These are phyloP conservation scores for Metschnikowia baotianmanensis DNA, from an alignment of 805 yeast genomes.

Conservation along the genomic window DNA sequence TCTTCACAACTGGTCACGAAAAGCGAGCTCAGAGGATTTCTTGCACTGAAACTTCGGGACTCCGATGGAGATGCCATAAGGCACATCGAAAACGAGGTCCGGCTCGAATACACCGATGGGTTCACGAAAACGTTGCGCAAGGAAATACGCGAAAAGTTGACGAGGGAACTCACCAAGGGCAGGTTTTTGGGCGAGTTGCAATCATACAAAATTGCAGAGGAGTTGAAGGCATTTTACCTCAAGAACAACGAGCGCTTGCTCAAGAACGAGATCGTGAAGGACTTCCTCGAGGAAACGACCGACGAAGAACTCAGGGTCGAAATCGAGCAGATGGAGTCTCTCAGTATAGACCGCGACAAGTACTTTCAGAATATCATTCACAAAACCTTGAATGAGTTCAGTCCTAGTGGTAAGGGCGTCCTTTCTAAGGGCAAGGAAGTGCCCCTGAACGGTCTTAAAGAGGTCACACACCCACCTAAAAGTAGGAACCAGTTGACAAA, in stretches of 20 bases:
- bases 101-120: slow-evolving; percentile 3
- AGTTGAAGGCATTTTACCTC: slow-evolving; percentile 10
- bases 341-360: slow-evolving; percentile 8
- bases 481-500: slow-evolving; percentile 12
- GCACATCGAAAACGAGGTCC: slow-evolving; percentile 6
- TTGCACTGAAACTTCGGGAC: slow-evolving; percentile 2
- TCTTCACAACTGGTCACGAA: neutral
- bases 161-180: neutral
- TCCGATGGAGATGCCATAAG: slow-evolving; percentile 1
- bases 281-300: slow-evolving; percentile 9
- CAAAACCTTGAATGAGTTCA: slow-evolving; percentile 13
- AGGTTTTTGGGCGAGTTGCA: slow-evolving; percentile 1
- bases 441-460: slow-evolving; percentile 6
- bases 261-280: slow-evolving; percentile 9
- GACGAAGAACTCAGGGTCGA: slow-evolving; percentile 8
- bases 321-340: slow-evolving; percentile 1
- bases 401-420: slow-evolving; percentile 15
- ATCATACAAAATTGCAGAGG: slow-evolving; percentile 8
- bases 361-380: slow-evolving; percentile 16
- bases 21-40: slow-evolving; percentile 2
- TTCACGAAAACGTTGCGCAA: neutral
- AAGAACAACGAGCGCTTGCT: slow-evolving; percentile 7
- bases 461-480: slow-evolving; percentile 1
- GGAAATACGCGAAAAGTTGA: slow-evolving; percentile 1
- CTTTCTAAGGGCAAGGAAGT: slow-evolving; percentile 5